Conservation (phyloP, 2,329 filamentous ascomycete genomes). For the Cercospora citrullina region DNA sequence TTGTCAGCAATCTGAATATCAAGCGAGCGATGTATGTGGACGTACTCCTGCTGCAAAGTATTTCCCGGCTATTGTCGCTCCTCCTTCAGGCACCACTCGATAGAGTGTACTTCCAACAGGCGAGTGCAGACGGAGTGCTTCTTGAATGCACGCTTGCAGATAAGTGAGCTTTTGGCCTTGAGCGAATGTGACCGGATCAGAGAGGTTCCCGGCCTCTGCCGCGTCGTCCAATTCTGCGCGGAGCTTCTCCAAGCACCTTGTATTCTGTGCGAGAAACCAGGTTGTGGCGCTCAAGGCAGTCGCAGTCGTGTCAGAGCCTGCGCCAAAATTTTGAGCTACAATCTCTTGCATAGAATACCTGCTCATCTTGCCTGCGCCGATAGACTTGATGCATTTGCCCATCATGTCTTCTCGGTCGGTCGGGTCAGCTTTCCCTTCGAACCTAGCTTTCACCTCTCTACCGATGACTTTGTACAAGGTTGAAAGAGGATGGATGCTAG, state of each 20-base stretch:
- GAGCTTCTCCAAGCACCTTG: conserved; percentile 34
- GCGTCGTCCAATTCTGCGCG: conserved; percentile 39
- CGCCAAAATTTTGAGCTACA: conserved; percentile 42
- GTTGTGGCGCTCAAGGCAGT: conserved; percentile 34
- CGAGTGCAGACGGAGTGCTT: conserved; percentile 19
- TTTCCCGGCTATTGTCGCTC: conserved; percentile 40
- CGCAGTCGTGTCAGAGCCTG: conserved; percentile 41
- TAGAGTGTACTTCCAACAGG: conserved; percentile 42
- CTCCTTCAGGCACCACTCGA: conserved; percentile 42
- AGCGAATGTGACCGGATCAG: conserved; percentile 34
- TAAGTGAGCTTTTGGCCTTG: conserved; percentile 35
- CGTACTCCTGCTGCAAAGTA: conserved; percentile 37
- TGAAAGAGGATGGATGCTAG: not conserved
- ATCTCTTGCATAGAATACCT: conserved; percentile 37
- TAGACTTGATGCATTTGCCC: conserved; percentile 39
- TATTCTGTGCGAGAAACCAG: conserved; percentile 43
- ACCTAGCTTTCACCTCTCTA: conserved; percentile 13
- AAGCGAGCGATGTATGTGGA: not conserved
- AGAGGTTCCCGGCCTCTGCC: conserved; percentile 31
- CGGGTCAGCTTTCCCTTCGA: conserved; percentile 18
- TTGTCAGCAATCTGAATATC: not conserved
- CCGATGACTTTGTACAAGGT: conserved; percentile 35
- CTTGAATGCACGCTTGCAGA: conserved; percentile 18
- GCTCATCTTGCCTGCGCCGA: conserved; percentile 38
- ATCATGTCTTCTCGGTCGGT: conserved; percentile 41